These are phyloP conservation scores for Penicillium sp. DNA, from an alignment of 2,329 filamentous ascomycete genomes.

Conservation along the genomic window DNA sequence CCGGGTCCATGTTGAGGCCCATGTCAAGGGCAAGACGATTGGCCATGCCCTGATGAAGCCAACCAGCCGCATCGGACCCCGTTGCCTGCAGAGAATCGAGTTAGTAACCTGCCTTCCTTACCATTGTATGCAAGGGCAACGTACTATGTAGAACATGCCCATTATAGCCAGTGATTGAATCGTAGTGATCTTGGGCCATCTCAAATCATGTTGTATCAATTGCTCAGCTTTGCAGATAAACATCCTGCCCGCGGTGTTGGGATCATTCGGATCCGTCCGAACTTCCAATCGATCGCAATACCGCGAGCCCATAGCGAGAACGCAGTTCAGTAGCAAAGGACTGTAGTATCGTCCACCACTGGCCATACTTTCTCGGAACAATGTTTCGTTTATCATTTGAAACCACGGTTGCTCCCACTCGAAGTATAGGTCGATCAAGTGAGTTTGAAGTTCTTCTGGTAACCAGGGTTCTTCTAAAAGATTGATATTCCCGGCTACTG, in stretches of 20 bases:
- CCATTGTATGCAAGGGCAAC: slow-evolving; percentile 5
- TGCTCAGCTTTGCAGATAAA: slow-evolving; percentile 36
- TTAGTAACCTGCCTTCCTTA: not conserved
- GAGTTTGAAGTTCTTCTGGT: slow-evolving; percentile 30
- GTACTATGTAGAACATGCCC: slow-evolving; percentile 30
- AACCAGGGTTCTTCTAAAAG: slow-evolving; percentile 9
- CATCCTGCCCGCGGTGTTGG: slow-evolving; percentile 38
- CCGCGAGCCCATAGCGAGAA: slow-evolving; percentile 40
- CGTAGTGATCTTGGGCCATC: slow-evolving; percentile 40
- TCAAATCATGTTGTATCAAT: slow-evolving; percentile 26
- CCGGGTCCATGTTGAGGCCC: slow-evolving; percentile 43
- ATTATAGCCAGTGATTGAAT: slow-evolving; percentile 43
- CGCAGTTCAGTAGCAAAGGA: slow-evolving; percentile 37
- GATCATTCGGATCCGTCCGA: slow-evolving; percentile 33
- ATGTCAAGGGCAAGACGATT: slow-evolving; percentile 42
- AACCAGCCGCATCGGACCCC: slow-evolving; percentile 41
- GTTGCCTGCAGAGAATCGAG: slow-evolving; percentile 27
- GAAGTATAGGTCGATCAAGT: slow-evolving; percentile 42
- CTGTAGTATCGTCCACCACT: slow-evolving; percentile 36
- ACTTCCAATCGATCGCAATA: slow-evolving; percentile 39
- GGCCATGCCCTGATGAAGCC: slow-evolving; percentile 46
- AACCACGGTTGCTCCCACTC: slow-evolving; percentile 44
- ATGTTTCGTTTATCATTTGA: slow-evolving; percentile 40
- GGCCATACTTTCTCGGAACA: slow-evolving; percentile 38
- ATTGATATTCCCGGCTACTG: not conserved